phyloP scores from a whole-genome alignment of 2,329 filamentous ascomycete genomes.

The Zopfia rhizophila region DNA sequence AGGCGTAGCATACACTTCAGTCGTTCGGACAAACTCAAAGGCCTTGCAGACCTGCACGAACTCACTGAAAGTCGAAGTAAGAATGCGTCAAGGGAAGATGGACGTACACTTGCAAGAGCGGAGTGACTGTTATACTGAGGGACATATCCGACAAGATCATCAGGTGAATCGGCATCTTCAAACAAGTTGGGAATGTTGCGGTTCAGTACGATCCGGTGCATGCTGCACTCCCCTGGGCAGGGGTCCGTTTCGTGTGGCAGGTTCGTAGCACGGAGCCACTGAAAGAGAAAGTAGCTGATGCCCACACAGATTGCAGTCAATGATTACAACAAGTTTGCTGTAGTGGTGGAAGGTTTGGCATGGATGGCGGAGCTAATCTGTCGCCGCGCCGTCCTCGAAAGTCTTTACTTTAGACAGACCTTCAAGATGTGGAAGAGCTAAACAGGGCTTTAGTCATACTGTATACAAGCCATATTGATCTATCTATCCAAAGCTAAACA shows the following conservation, averaged over 20 bases:
- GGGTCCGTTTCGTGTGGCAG: slow-evolving; percentile 37
- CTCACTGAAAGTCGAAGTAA: slow-evolving; percentile 17
- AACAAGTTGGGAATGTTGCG: slow-evolving; percentile 33
- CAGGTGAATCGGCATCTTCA: slow-evolving; percentile 32
- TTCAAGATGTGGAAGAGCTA: slow-evolving; percentile 2
- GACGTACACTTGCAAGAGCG: slow-evolving; percentile 23
- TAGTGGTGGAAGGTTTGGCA: slow-evolving; percentile 21
- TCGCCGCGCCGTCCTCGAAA: slow-evolving; percentile 21
- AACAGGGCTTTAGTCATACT: slow-evolving; percentile 18
- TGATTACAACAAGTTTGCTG: slow-evolving; percentile 1
- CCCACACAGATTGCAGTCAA: slow-evolving; percentile 20
- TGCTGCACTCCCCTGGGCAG: slow-evolving; percentile 39
- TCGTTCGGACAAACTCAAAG: slow-evolving; percentile 23
- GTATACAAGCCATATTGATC: slow-evolving; percentile 18
- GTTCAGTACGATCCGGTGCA: slow-evolving; percentile 39
- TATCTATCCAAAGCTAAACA: slow-evolving; percentile 23
- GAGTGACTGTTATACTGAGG: slow-evolving; percentile 28
- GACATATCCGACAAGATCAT: slow-evolving; percentile 34
- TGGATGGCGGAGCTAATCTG: slow-evolving; percentile 20
- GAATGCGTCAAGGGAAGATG: slow-evolving; percentile 20
- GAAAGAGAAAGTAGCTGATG: slow-evolving; percentile 12
- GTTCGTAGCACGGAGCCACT: slow-evolving; percentile 20
- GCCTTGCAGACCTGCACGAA: slow-evolving; percentile 25
- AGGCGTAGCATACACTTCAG: slow-evolving; percentile 28
- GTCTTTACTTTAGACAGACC: slow-evolving; percentile 11